Conservation (phyloP, 1,284 basidiomycete genomes). For the Tilletiaria anomala region DNA sequence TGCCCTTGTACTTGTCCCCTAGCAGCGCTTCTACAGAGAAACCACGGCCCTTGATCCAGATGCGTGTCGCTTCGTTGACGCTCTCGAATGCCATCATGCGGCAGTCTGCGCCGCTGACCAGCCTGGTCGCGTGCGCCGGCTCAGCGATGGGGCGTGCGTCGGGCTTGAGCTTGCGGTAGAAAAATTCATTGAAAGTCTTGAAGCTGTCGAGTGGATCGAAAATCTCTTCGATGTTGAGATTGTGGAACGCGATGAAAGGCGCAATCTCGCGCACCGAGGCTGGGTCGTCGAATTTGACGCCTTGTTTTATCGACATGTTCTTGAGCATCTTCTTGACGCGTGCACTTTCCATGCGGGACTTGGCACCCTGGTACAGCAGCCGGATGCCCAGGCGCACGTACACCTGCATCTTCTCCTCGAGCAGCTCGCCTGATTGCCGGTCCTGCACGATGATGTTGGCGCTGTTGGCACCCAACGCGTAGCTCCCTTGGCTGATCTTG, state of each 20-base stretch:
- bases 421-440: constrained; percentile 67
- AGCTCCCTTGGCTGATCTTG: constrained; percentile 61
- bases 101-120: constrained; percentile 84
- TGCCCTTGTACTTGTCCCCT: constrained; percentile 58
- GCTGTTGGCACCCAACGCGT: constrained; percentile 74
- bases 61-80: constrained; percentile 62
- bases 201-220: constrained; percentile 67
- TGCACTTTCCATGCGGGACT: constrained; percentile 74
- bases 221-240: constrained; percentile 67
- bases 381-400: constrained; percentile 86
- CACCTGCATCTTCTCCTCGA: constrained; percentile 95
- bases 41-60: constrained; percentile 97
- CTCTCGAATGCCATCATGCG: constrained; percentile 83
- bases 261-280: constrained; percentile 71
- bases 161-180: constrained; percentile 78
- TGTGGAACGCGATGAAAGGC: constrained; percentile 78
- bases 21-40: constrained; percentile 68
- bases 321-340: constrained; percentile 68
- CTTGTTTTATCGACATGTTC: constrained; percentile 85
- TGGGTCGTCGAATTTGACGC: constrained; percentile 75
- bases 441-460: constrained; percentile 64
- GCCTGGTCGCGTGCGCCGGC: constrained; percentile 56
- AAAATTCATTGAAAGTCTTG: constrained; percentile 76
- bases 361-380: constrained; percentile 78
- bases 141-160: constrained; percentile 62